A percentile compares a stretch with the other conserved stretches of the same genome.
Conservation (phyloP, 805 yeast species). For the Kluyveromyces aestuarii region DNA sequence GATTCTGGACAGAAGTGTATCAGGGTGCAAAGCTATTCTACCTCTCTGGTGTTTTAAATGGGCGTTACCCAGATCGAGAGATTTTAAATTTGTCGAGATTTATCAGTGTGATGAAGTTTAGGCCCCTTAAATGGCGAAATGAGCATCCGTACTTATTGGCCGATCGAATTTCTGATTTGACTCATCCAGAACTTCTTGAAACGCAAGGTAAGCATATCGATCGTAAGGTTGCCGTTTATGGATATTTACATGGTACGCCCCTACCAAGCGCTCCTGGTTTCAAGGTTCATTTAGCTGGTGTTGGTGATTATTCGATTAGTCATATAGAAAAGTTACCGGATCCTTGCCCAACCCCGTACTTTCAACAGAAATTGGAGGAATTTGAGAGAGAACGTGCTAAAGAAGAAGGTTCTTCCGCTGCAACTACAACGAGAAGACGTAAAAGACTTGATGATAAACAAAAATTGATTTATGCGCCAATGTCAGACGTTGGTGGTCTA, state of each 20-base stretch:
- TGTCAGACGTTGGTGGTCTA: constrained; percentile 99
- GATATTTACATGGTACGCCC: constrained; percentile 92
- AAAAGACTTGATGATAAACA: constrained; percentile 90
- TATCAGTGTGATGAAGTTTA: constrained; percentile 93
- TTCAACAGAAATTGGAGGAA: constrained; percentile 78
- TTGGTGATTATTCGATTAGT: constrained; percentile 76
- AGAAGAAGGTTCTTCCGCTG: constrained; percentile 50
- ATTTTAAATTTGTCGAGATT: constrained; percentile 85
- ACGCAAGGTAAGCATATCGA: constrained; percentile 68
- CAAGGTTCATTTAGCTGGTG: constrained; percentile 88
- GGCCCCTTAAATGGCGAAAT: constrained; percentile 99
- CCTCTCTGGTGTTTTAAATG: constrained; percentile 90
- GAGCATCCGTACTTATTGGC: constrained; percentile 93
- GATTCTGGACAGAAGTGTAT: constrained; percentile 98
- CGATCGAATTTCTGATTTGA: constrained; percentile 86
- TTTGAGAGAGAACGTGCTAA: constrained; percentile 63
- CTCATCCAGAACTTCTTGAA: constrained; percentile 80
- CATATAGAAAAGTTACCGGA: constrained; percentile 87
- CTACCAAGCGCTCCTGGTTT: constrained; percentile 53
- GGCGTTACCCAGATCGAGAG: constrained; percentile 96
- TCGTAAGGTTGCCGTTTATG: constrained; percentile 84
- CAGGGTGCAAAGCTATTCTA: constrained; percentile 96
- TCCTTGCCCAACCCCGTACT: constrained; percentile 97
- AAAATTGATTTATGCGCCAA: constrained; percentile 93
- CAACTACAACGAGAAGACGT: constrained; percentile 62